Conservation (phyloP, 1,284 basidiomycete genomes). For the Malassezia brasiliensis region DNA sequence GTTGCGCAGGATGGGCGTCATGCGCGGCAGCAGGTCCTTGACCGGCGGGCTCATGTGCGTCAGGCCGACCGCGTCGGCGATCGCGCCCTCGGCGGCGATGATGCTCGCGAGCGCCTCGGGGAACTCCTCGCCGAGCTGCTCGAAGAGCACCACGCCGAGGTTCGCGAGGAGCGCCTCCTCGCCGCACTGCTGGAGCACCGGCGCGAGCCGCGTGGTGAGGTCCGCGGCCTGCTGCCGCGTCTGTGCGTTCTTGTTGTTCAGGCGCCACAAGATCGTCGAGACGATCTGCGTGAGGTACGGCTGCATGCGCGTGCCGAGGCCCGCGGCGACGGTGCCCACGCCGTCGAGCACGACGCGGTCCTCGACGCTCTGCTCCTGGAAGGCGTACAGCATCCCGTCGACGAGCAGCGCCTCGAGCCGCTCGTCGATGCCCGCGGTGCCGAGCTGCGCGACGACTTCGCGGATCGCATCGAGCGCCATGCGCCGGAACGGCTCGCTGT, state of each 20-base stretch:
- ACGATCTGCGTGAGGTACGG: slow-evolving; percentile 98
- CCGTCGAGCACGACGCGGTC: slow-evolving; percentile 99
- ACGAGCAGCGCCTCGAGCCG: slow-evolving; percentile 84
- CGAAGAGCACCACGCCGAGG: slow-evolving; percentile 90
- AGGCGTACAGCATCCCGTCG: slow-evolving; percentile 97
- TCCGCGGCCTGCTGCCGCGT: slow-evolving; percentile 98
- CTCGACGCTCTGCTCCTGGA: slow-evolving; percentile 98
- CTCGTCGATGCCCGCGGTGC: slow-evolving; percentile 93
- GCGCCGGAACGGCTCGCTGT: slow-evolving; percentile 83
- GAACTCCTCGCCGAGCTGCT: slow-evolving; percentile 98
- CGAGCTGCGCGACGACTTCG: slow-evolving; percentile 81
- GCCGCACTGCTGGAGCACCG: slow-evolving; percentile 97
- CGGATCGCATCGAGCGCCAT: slow-evolving; percentile 99
- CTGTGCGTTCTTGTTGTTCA: slow-evolving; percentile 98
- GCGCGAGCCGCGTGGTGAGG: slow-evolving; percentile 81
- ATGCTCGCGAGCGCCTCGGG: slow-evolving; percentile 93
- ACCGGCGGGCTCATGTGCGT: slow-evolving; percentile 99
- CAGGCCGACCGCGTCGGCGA: slow-evolving; percentile 99
- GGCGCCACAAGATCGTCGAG: slow-evolving; percentile 96
- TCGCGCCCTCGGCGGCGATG: slow-evolving; percentile 94
- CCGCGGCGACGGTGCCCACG: slow-evolving; percentile 92
- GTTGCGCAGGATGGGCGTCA: slow-evolving; percentile 98
- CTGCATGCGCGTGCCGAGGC: slow-evolving; percentile 92
- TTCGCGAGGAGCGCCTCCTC: slow-evolving; percentile 93
- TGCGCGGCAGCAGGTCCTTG: slow-evolving; percentile 92